phyloP scores from a whole-genome alignment of 768 basidiomycete genomes.

The Hirschioporus abietinus region DNA sequence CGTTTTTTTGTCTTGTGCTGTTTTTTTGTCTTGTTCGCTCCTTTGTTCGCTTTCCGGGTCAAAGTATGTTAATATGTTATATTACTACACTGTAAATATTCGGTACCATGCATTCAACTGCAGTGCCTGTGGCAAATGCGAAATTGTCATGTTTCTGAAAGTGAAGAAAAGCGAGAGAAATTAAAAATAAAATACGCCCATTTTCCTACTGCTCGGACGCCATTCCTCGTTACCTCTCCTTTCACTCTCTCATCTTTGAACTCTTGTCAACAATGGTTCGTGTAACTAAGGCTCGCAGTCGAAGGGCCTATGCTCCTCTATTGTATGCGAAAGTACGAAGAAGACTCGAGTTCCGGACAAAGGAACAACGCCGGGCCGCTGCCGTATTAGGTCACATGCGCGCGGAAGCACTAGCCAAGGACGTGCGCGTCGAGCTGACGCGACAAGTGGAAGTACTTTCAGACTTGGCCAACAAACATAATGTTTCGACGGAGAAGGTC shows the following conservation, averaged over 20 bases:
- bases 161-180: not conserved
- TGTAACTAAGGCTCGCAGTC: not conserved
- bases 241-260: not conserved
- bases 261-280: not conserved
- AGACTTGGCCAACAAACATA: not conserved
- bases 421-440: not conserved
- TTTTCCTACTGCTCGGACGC: not conserved
- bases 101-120: not conserved
- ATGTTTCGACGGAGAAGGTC: not conserved
- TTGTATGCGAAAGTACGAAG: not conserved
- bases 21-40: not conserved
- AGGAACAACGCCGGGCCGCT: not conserved
- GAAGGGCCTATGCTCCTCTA: not conserved
- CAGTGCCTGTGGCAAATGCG: not conserved
- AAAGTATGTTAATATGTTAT: not conserved
- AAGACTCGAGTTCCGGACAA: not conserved
- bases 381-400: not conserved
- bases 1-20: not conserved
- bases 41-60: slow-evolving; percentile 1
- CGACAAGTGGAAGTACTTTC: not conserved
- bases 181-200: not conserved
- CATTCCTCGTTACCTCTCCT: not conserved
- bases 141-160: not conserved
- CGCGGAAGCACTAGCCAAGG: not conserved
- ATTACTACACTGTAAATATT: not conserved